These are phyloP conservation scores for Hemisphaericaspora nanyangensis DNA, from an alignment of 805 yeast genomes.

Conservation along the genomic window DNA sequence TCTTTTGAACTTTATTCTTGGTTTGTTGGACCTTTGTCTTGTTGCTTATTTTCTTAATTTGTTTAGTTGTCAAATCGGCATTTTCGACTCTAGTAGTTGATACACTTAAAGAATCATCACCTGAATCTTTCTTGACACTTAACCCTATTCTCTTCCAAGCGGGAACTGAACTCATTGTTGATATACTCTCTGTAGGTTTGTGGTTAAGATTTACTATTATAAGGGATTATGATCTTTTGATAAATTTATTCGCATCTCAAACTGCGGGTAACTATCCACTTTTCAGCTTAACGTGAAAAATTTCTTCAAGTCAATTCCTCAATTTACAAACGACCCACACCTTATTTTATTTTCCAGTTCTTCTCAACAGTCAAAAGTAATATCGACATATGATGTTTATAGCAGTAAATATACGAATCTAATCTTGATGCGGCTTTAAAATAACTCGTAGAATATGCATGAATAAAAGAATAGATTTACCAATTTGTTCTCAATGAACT, in stretches of 20 bases:
- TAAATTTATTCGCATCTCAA: background rate
- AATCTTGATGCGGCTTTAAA: no score
- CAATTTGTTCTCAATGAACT: no score
- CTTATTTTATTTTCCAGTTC: no score
- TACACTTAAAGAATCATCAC: slow-evolving; percentile 43
- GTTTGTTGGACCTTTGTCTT: slow-evolving; percentile 22
- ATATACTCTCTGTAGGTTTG: slow-evolving; percentile 1
- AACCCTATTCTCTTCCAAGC: slow-evolving; percentile 84
- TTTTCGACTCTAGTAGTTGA: slow-evolving; percentile 43
- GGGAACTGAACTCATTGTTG: slow-evolving; percentile 35
- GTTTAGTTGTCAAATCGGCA: slow-evolving; percentile 37
- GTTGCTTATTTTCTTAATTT: slow-evolving; percentile 36
- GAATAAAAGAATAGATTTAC: no score
- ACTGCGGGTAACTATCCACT: background rate
- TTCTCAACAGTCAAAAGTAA: no score
- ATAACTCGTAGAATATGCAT: no score
- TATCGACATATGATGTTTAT: no score
- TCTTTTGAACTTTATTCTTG: slow-evolving; percentile 27
- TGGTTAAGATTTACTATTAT: no score
- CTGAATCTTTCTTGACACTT: slow-evolving; percentile 47
- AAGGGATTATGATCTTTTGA: background rate
- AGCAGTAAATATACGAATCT: no score
- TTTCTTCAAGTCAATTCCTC: no score
- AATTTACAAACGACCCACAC: no score
- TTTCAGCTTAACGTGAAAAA: background rate